phyloP scores from a whole-genome alignment of 2,329 filamentous ascomycete species.

The Paraphaeosphaeria sporulosa region DNA sequence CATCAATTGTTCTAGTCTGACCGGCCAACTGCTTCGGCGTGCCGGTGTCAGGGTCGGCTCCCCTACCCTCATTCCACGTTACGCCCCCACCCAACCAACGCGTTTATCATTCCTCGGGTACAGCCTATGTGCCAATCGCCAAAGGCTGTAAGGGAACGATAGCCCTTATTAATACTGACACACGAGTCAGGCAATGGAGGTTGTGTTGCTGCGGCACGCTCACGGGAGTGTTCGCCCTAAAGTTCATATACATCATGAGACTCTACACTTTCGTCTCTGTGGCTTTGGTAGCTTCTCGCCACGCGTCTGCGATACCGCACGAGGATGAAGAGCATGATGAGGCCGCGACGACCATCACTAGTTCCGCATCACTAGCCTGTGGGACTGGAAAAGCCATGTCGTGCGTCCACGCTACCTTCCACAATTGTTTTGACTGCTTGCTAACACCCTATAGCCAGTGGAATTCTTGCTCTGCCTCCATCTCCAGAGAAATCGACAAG shows the following conservation, averaged over 20 bases:
- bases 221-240: not conserved
- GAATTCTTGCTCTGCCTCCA: constrained; percentile 22
- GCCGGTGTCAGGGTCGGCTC: not conserved
- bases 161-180: not conserved
- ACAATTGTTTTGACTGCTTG: not conserved
- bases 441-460: constrained; percentile 20
- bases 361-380: constrained; percentile 19
- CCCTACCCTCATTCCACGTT: not conserved
- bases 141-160: constrained; percentile 1
- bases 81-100: not conserved
- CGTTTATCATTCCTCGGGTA: constrained; percentile 1
- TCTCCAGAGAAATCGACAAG: constrained; percentile 17
- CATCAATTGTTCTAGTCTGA: not conserved
- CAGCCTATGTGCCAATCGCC: not conserved
- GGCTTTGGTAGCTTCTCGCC: constrained; percentile 13
- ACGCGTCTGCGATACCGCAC: constrained; percentile 8
- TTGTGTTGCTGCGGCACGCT: not conserved
- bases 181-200: not conserved
- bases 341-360: constrained; percentile 10
- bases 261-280: constrained; percentile 7
- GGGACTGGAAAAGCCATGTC: constrained; percentile 16
- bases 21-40: not conserved
- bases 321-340: constrained; percentile 1
- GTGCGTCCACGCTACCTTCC: constrained; percentile 13
- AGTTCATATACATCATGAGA: constrained; percentile 9